A percentile compares a stretch with the other conserved stretches of the same genome.
Evolutionary conservation across 768 basidiomycete genomes (phyloP).

Genomic region (Termitomyces titanicus): DNA sequence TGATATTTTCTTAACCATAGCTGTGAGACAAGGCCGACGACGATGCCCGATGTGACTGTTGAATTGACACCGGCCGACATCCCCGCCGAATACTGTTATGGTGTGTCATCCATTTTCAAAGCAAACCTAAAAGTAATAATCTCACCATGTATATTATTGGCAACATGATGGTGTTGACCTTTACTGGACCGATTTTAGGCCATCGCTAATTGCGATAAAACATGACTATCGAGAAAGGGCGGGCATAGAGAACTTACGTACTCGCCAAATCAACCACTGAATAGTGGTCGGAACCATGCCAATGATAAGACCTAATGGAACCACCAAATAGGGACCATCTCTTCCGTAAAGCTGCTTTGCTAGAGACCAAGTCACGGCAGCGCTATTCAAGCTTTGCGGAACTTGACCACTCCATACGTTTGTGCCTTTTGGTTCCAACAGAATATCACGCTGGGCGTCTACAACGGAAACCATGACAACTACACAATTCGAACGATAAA

Average conservation of each 20-base stretch:
- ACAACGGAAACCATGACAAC: slow-evolving; percentile 59
- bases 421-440: slow-evolving; percentile 49
- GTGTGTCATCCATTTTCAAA: not conserved
- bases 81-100: slow-evolving; percentile 33
- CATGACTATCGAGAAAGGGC: not conserved
- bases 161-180: slow-evolving; percentile 46
- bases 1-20: slow-evolving; percentile 53
- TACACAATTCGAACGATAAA: slow-evolving; percentile 14
- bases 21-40: slow-evolving; percentile 57
- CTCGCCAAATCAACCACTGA: slow-evolving; percentile 54
- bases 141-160: slow-evolving; percentile 53
- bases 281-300: slow-evolving; percentile 50
- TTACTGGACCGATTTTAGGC: slow-evolving; percentile 50
- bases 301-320: slow-evolving; percentile 51
- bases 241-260: slow-evolving; percentile 16
- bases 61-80: slow-evolving; percentile 57
- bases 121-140: not conserved
- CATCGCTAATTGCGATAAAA: slow-evolving; percentile 36
- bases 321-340: slow-evolving; percentile 51
- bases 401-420: slow-evolving; percentile 61
- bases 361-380: slow-evolving; percentile 62
- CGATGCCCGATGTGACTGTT: slow-evolving; percentile 39
- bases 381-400: slow-evolving; percentile 50
- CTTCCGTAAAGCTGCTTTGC: slow-evolving; percentile 54
- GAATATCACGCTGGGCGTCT: slow-evolving; percentile 47